Conservation (phyloP, 2,329 filamentous ascomycete genomes). For the Teratosphaeria zuluensis region DNA sequence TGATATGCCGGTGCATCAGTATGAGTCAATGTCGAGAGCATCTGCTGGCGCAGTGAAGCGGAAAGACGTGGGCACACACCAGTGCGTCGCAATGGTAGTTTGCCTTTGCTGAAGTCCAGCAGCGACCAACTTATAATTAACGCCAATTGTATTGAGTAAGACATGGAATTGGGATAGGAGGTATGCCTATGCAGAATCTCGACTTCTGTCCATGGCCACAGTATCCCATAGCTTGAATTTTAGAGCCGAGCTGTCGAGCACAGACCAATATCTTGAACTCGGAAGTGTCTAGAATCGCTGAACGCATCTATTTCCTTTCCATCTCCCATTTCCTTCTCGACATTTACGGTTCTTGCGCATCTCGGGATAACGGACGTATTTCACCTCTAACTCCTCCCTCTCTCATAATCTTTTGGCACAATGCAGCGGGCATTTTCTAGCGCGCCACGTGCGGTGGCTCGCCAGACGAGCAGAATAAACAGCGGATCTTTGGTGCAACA, state of each 20-base stretch:
- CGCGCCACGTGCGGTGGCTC: slow-evolving; percentile 67
- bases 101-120: no score
- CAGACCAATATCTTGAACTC: not conserved
- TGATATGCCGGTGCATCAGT: no score
- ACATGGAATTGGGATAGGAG: no score
- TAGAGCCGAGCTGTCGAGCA: not conserved
- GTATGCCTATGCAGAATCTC: not conserved
- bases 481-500: slow-evolving; percentile 67
- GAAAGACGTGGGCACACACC: no score
- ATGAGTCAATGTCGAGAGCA: no score
- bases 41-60: no score
- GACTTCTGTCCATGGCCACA: not conserved
- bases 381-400: not conserved
- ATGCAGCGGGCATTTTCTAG: slow-evolving; percentile 96
- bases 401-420: slow-evolving; percentile 3
- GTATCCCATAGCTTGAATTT: not conserved
- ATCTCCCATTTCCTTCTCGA: not conserved
- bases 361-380: not conserved
- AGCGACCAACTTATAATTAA: no score
- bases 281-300: not conserved
- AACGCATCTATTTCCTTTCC: not conserved
- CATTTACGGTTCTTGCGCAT: not conserved
- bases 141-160: no score
- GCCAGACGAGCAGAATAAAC: slow-evolving; percentile 49
- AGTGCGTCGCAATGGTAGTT: no score